Base-by-base conservation (phyloP, 169 alveolate species). In the Cystoisospora suis region DNA sequence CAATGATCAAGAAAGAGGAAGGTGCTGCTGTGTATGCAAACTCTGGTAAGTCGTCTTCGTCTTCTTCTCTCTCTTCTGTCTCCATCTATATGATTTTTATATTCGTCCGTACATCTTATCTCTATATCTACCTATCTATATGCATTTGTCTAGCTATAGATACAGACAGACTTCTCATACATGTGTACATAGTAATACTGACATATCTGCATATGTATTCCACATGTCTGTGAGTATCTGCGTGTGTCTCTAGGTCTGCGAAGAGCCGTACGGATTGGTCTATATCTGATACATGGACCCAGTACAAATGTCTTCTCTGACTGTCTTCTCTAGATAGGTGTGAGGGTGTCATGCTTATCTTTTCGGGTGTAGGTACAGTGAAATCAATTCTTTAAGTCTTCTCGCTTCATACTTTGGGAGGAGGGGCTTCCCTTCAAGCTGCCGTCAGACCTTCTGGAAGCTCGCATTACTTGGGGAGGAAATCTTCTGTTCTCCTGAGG, bases 21-120 rank as follows among this genome's bases (percentile, higher is more conserved):
- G 83, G 38, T 72, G 83, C 83, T 32, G 56, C 83, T 27, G 47
- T 27, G 83, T 72, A 29, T 72, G 83, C 83, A 72, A 72, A 27
- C 56, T 72, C 0, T 72, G 83, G 83, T 72, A 29, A n/a, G 42
- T 27, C 46, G 5, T 29, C 56, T 38, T 12, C 45, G 83, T 53
- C 65, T 53, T 23, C 23, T 12, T 53, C 65, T 53, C 65, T 53
- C 65, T 53, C 65, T 23, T 53, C 29, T 53, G 65, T 53, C 65
- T 53, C 65, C 23, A 23, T 53, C 29, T 53, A 23, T 12, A 53
- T 12, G 23, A 53, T 15, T 53, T 53, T 15, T 53, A 12, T 23
- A 53, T 23, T 23, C 65, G 23, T 53, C 23, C 23, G 29, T 23
- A 15, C 65, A 12, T 53, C 65, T 12, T 53, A 15, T 15, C 23